These are phyloP conservation scores for Suillus placidus DNA, from an alignment of 768 basidiomycete species.

Conservation along the genomic window DNA sequence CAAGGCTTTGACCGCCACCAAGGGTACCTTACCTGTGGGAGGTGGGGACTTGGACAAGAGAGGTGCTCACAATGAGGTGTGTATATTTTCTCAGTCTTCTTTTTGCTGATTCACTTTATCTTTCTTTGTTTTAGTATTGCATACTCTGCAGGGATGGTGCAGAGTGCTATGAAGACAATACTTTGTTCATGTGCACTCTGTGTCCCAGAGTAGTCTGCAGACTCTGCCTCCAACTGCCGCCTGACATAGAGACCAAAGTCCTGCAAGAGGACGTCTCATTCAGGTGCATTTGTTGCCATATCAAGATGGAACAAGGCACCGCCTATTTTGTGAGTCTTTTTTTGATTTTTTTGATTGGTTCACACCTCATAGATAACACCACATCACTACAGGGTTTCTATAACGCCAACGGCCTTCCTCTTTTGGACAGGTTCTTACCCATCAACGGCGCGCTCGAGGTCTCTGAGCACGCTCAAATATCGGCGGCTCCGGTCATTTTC, in stretches of 20 bases:
- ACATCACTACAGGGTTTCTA: no score
- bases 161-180: background rate
- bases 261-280: background rate
- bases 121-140: background rate
- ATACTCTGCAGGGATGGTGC: background rate
- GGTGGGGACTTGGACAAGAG: no score
- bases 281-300: background rate
- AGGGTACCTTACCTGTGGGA: no score
- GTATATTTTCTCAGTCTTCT: no score
- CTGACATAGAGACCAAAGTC: background rate
- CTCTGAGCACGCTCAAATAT: background rate
- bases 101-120: no score
- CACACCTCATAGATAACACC: no score
- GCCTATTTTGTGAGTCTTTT: constrained; percentile 2
- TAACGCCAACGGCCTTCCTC: no score
- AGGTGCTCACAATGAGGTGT: background rate
- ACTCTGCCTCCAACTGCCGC: background rate
- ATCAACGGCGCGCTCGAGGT: background rate
- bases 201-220: background rate
- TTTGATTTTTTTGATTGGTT: no score
- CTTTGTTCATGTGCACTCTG: background rate
- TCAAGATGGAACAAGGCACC: no score
- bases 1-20: no score
- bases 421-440: background rate
- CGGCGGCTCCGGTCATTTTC: background rate